Evolutionary conservation across 2,329 filamentous ascomycete species (phyloP).

Genomic region (Epichloe festucae): DNA sequence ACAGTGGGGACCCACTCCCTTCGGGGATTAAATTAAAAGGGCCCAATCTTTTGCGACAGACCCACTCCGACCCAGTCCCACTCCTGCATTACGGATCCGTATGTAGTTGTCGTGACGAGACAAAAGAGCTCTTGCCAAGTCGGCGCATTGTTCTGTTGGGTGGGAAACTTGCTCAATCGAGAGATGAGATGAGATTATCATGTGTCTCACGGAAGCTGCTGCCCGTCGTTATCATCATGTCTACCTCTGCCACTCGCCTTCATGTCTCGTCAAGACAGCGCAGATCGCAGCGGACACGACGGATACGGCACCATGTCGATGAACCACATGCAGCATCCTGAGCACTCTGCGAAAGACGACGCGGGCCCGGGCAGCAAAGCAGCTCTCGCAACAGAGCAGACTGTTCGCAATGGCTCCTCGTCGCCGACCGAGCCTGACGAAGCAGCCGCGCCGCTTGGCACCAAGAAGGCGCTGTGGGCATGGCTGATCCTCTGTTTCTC

Average conservation of each 20-base stretch:
- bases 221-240: too few species aligned
- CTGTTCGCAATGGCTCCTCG: background rate
- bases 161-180: background rate
- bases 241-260: background rate
- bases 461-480: slow-evolving; percentile 8
- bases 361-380: background rate
- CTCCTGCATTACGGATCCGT: too few species aligned
- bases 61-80: too few species aligned
- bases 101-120: background rate
- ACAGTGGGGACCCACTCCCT: too few species aligned
- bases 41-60: too few species aligned
- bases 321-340: too few species aligned
- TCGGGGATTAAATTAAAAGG: too few species aligned
- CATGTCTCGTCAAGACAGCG: background rate
- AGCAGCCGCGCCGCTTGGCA: slow-evolving; percentile 2
- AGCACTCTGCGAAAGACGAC: background rate
- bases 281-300: too few species aligned
- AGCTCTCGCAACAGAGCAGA: background rate
- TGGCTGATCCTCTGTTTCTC: slow-evolving; percentile 12
- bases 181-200: too few species aligned
- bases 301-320: background rate
- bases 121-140: background rate
- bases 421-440: background rate
- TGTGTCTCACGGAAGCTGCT: too few species aligned
- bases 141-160: background rate